Percentiles rank a stretch among this genome's conserved stretches.
These are phyloP conservation scores for Phaseolus lunatus DNA, from an alignment of 306 rosid genomes.

Conservation along the genomic window DNA sequence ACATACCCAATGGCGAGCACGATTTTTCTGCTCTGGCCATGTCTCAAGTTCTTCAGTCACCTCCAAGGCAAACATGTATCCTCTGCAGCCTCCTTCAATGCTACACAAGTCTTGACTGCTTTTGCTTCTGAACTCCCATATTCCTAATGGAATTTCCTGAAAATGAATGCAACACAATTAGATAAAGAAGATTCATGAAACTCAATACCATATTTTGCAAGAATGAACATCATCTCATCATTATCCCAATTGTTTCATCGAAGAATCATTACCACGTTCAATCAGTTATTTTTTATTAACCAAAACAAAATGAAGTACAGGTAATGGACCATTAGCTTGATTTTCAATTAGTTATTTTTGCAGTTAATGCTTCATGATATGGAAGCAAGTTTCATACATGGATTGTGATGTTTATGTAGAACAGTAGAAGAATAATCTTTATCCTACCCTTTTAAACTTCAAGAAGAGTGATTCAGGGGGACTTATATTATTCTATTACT, in stretches of 20 bases:
- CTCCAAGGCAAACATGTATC: conserved; percentile 89
- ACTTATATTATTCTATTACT: conserved; percentile 2
- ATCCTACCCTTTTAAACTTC: background rate
- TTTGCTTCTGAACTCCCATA: conserved; percentile 92
- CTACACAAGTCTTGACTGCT: conserved; percentile 65
- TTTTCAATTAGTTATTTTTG: background rate
- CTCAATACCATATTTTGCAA: background rate
- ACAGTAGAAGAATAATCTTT: background rate
- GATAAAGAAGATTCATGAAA: conserved; percentile 13
- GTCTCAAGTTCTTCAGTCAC: conserved; percentile 78
- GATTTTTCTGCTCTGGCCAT: conserved; percentile 84
- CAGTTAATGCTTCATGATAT: background rate
- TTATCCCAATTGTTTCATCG: conserved; percentile 20
- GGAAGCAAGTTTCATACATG: conserved; percentile 4
- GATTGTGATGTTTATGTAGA: conserved; percentile 2
- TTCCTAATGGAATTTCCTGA: conserved; percentile 79
- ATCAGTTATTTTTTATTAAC: background rate
- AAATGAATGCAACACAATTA: conserved; percentile 42
- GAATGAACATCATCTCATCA: conserved; percentile 12
- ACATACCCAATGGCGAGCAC: conserved; percentile 75
- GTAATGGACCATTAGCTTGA: conserved; percentile 18
- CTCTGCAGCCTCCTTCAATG: conserved; percentile 79
- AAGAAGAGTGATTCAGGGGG: background rate
- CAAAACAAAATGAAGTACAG: conserved; percentile 2
- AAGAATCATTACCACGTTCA: conserved; percentile 7